Conservation (phyloP, 208 protist species). For the Vickermania ingenoplastis region DNA sequence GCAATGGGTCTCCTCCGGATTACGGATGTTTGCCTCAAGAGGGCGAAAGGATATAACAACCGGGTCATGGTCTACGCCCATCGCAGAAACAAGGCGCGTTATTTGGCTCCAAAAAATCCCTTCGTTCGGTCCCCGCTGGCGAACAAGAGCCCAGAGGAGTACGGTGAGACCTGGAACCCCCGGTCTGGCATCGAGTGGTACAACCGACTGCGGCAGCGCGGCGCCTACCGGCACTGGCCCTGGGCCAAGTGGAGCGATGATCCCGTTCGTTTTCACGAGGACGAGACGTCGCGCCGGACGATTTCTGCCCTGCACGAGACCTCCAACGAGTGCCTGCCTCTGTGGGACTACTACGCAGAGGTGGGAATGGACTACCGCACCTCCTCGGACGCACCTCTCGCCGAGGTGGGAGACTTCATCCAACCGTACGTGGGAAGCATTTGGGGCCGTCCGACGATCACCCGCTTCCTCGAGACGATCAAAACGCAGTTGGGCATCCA, state of each 20-base stretch:
- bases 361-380: constrained; percentile 59
- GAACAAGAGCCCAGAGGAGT: constrained; percentile 70
- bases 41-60: constrained; percentile 59
- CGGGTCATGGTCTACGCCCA: constrained; percentile 80
- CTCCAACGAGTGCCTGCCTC: constrained; percentile 42
- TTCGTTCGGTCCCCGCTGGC: constrained; percentile 43
- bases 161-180: constrained; percentile 63
- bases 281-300: constrained; percentile 30
- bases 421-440: constrained; percentile 57
- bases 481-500: too few species aligned
- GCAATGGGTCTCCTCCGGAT: neutral
- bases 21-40: neutral
- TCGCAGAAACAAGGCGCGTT: constrained; percentile 45
- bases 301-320: constrained; percentile 21
- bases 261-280: constrained; percentile 49
- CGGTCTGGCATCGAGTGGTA: constrained; percentile 72
- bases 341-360: constrained; percentile 71
- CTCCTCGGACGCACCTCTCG: constrained; percentile 55
- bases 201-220: constrained; percentile 47
- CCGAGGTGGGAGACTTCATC: constrained; percentile 61
- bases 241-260: constrained; percentile 70
- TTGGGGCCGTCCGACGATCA: constrained; percentile 38
- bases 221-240: constrained; percentile 67
- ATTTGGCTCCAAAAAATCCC: constrained; percentile 36
- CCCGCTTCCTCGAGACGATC: constrained; percentile 34